Evolutionary conservation across 2,329 filamentous ascomycete species (phyloP).

Genomic region (Apiospora koreana): DNA sequence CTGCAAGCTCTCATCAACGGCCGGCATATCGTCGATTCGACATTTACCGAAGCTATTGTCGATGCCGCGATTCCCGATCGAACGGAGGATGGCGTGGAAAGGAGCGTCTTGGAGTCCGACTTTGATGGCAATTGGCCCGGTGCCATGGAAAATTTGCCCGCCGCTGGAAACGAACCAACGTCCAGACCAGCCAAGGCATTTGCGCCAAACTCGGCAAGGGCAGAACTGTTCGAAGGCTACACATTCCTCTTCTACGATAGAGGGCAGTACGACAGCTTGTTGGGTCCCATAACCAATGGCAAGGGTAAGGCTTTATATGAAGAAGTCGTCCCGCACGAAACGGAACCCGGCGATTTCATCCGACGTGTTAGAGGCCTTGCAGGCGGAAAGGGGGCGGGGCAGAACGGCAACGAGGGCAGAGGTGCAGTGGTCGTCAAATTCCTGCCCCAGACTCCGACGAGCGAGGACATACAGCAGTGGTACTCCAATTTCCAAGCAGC

Average conservation of each 20-base stretch:
- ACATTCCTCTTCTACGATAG: slow-evolving; percentile 85
- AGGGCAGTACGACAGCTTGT: slow-evolving; percentile 73
- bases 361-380: slow-evolving; percentile 74
- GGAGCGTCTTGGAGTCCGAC: slow-evolving; percentile 70
- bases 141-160: slow-evolving; percentile 70
- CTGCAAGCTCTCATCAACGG: slow-evolving; percentile 85
- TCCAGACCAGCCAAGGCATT: slow-evolving; percentile 70
- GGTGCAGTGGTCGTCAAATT: slow-evolving; percentile 81
- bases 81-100: slow-evolving; percentile 48
- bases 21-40: slow-evolving; percentile 71
- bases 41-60: slow-evolving; percentile 73
- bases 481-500: slow-evolving; percentile 67
- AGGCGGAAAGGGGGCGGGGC: slow-evolving; percentile 70
- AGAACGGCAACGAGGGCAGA: slow-evolving; percentile 62
- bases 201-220: slow-evolving; percentile 65
- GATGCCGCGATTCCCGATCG: slow-evolving; percentile 55
- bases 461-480: slow-evolving; percentile 62
- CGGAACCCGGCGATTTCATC: slow-evolving; percentile 74
- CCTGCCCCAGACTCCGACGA: slow-evolving; percentile 59
- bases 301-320: slow-evolving; percentile 79
- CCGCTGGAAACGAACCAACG: slow-evolving; percentile 73
- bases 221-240: slow-evolving; percentile 79
- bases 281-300: slow-evolving; percentile 74
- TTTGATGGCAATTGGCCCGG: slow-evolving; percentile 81
- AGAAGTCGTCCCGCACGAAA: slow-evolving; percentile 61